These are phyloP conservation scores for Erythrobasidium hasegawianum DNA, from an alignment of 1,284 basidiomycete species.

Conservation along the genomic window DNA sequence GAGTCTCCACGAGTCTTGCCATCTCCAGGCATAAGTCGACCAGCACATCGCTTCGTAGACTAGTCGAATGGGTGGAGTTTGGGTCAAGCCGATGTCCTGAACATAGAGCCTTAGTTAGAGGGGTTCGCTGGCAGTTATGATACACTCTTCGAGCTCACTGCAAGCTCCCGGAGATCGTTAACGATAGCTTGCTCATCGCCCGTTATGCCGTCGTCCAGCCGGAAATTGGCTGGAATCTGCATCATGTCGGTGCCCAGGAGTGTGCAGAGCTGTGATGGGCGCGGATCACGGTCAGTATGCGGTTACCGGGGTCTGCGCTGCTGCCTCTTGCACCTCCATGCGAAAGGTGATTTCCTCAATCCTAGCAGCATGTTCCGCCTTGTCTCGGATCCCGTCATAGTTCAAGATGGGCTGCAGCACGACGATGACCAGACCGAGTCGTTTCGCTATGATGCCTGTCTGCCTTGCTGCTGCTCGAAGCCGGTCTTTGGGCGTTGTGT, in stretches of 20 bases:
- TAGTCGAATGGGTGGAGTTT: conserved; percentile 30
- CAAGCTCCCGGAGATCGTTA: conserved; percentile 30
- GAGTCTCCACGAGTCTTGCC: conserved; percentile 35
- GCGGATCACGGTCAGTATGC: too few relatives aligned
- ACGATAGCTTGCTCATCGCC: conserved; percentile 34
- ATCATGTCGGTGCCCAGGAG: conserved; percentile 32
- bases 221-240: conserved; percentile 35
- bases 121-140: too few relatives aligned
- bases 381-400: conserved; percentile 34
- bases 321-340: conserved; percentile 27
- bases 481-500: conserved; percentile 1
- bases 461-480: conserved; percentile 26
- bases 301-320: too few relatives aligned
- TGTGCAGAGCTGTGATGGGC: conserved; percentile 18
- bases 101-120: background rate
- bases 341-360: conserved; percentile 31
- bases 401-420: conserved; percentile 35
- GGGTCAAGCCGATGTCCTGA: conserved; percentile 32
- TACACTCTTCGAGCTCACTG: background rate
- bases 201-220: conserved; percentile 27
- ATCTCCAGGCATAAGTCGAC: conserved; percentile 23
- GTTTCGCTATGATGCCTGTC: conserved; percentile 12
- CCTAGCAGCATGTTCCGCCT: conserved; percentile 22
- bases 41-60: conserved; percentile 39
- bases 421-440: conserved; percentile 23